phyloP scores from a whole-genome alignment of 768 basidiomycete species.

The Russula dissimulans region DNA sequence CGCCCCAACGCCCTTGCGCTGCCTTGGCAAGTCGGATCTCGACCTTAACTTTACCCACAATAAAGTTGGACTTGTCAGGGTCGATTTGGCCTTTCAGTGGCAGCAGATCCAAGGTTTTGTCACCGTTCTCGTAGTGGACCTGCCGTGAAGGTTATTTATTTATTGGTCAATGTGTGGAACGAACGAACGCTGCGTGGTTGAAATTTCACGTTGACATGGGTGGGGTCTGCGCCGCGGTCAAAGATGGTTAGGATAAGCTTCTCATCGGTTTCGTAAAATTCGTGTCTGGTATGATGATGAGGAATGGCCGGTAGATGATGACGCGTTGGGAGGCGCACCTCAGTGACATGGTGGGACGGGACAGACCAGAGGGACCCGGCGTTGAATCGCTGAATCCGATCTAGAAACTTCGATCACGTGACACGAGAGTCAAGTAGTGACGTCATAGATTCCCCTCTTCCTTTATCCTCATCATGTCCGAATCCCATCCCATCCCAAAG shows the following conservation, averaged over 20 bases:
- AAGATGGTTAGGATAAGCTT: slow-evolving; percentile 65
- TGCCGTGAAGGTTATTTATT: slow-evolving; percentile 20
- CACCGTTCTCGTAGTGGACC: slow-evolving; percentile 59
- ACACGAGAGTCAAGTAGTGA: too few species aligned
- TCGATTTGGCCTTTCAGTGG: slow-evolving; percentile 81
- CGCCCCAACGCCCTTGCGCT: slow-evolving; percentile 61
- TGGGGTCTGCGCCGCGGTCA: slow-evolving; percentile 65
- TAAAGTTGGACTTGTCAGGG: slow-evolving; percentile 47
- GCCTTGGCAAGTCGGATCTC: slow-evolving; percentile 74
- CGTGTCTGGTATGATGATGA: slow-evolving; percentile 34
- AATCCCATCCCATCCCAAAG: slow-evolving; percentile 40
- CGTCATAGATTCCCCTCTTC: too few species aligned
- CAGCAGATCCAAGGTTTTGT: slow-evolving; percentile 59
- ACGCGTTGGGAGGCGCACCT: slow-evolving; percentile 2
- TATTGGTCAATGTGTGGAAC: not conserved
- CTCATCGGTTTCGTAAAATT: slow-evolving; percentile 85
- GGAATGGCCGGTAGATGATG: not conserved
- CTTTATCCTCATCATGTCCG: not conserved
- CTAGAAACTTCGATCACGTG: slow-evolving; percentile 17
- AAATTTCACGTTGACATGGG: slow-evolving; percentile 50
- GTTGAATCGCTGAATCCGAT: not conserved
- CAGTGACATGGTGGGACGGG: not conserved
- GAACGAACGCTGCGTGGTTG: slow-evolving; percentile 48
- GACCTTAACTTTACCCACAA: slow-evolving; percentile 79
- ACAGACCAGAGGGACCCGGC: too few species aligned